Conservation (phyloP, 1,284 basidiomycete genomes). For the Trametes hirsuta region DNA sequence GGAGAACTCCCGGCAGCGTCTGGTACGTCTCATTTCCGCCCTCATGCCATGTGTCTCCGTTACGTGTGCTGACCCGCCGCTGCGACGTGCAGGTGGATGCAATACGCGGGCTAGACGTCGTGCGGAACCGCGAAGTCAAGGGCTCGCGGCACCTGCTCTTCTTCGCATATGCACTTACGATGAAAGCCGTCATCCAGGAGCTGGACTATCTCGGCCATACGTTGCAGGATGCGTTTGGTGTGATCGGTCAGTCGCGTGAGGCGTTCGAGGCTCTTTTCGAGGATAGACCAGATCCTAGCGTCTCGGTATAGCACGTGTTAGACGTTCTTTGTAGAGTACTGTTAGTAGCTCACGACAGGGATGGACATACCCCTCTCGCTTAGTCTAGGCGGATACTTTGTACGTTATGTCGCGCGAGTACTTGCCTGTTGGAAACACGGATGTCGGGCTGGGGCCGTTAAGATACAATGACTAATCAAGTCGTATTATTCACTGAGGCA, state of each 20-base stretch:
- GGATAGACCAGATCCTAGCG: background rate
- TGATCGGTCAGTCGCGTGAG: slow-evolving; percentile 65
- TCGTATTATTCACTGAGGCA: background rate
- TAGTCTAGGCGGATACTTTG: too few species aligned
- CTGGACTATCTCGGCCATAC: slow-evolving; percentile 78
- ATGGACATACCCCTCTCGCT: too few species aligned
- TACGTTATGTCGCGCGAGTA: too few species aligned
- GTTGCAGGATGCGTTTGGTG: slow-evolving; percentile 87
- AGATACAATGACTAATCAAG: background rate
- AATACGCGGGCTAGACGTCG: slow-evolving; percentile 83
- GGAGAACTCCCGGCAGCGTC: slow-evolving; percentile 75
- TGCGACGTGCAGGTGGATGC: slow-evolving; percentile 61
- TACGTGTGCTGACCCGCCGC: background rate
- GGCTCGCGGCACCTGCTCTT: slow-evolving; percentile 86
- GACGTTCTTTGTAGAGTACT: too few species aligned
- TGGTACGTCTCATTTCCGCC: slow-evolving; percentile 53
- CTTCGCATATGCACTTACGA: slow-evolving; percentile 92
- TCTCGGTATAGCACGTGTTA: too few species aligned
- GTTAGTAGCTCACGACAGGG: too few species aligned
- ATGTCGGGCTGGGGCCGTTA: too few species aligned
- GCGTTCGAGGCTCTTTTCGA: slow-evolving; percentile 40
- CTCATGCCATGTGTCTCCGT: background rate
- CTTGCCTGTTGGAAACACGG: too few species aligned
- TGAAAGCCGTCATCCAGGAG: slow-evolving; percentile 90
- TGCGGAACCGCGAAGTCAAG: slow-evolving; percentile 74